Percentiles rank a stretch among this genome's conserved stretches.
Conservation (phyloP, 73 alveolate species). For the Paramecium pentaurelia region DNA sequence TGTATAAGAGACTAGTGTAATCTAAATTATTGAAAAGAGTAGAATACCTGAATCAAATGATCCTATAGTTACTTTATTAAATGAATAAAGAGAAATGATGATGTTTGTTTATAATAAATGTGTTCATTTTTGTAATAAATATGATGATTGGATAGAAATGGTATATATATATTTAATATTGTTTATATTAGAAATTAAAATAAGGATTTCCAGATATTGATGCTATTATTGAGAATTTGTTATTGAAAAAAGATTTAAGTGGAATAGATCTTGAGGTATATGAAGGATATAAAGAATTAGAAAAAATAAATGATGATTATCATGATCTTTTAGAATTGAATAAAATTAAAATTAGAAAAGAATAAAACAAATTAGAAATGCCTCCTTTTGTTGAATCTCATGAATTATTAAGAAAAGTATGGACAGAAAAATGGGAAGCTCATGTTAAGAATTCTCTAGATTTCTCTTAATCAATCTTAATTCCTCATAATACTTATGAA, state of each 20-base stretch:
- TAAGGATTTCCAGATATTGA: slow-evolving; percentile 47
- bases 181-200: slow-evolving; percentile 9
- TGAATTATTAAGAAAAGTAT: slow-evolving; percentile 42
- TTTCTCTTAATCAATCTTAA: neutral
- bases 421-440: slow-evolving; percentile 56
- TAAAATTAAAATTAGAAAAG: slow-evolving; percentile 10
- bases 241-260: neutral
- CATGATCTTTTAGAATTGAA: slow-evolving; percentile 50
- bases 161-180: neutral
- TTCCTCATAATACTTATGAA: slow-evolving; percentile 25
- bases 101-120: slow-evolving; percentile 57
- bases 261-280: slow-evolving; percentile 50
- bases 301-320: slow-evolving; percentile 50
- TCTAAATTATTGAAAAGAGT: slow-evolving; percentile 40
- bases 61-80: slow-evolving; percentile 10
- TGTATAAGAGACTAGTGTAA: slow-evolving; percentile 31
- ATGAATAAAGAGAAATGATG: slow-evolving; percentile 57
- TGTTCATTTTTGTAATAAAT: slow-evolving; percentile 38
- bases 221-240: slow-evolving; percentile 28
- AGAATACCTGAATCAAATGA: neutral
- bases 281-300: slow-evolving; percentile 45
- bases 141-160: slow-evolving; percentile 54
- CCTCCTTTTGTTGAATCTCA: slow-evolving; percentile 55
- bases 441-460: neutral
- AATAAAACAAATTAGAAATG: slow-evolving; percentile 41